These are phyloP conservation scores for Dalbergia cultrata DNA, from an alignment of 306 rosid species.

Conservation along the genomic window DNA sequence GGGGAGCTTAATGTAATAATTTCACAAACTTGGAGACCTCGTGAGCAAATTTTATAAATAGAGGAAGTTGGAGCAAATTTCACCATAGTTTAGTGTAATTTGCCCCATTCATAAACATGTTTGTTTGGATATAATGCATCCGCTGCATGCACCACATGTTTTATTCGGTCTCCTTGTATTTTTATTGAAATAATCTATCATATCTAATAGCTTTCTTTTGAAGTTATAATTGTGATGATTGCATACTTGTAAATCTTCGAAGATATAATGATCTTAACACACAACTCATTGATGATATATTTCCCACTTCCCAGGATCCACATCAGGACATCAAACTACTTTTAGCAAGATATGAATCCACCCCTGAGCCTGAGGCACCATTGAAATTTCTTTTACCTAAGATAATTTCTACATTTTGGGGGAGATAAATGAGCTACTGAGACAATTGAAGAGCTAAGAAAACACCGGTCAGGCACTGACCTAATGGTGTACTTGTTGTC, in stretches of 20 bases:
- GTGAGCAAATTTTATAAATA: too few species aligned
- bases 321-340: slow-evolving; percentile 77
- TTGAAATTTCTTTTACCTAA: slow-evolving; percentile 79
- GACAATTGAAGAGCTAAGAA: slow-evolving; percentile 78
- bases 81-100: too few species aligned
- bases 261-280: slow-evolving; percentile 34
- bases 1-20: too few species aligned
- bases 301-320: slow-evolving; percentile 68
- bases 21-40: too few species aligned
- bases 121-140: slow-evolving; percentile 26
- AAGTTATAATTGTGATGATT: slow-evolving; percentile 25
- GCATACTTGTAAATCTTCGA: slow-evolving; percentile 2
- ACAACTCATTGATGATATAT: slow-evolving; percentile 57
- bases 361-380: slow-evolving; percentile 79
- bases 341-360: slow-evolving; percentile 71
- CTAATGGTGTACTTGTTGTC: slow-evolving; percentile 68
- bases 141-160: not conserved
- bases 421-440: slow-evolving; percentile 68
- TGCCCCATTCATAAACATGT: not conserved
- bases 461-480: slow-evolving; percentile 68
- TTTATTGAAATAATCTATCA: slow-evolving; percentile 29
- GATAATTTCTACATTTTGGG: slow-evolving; percentile 70
- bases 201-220: slow-evolving; percentile 18
- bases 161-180: slow-evolving; percentile 25
- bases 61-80: too few species aligned